Base-by-base conservation (phyloP, 805 yeast species). In the Zygoascus ofunaensis region DNA sequence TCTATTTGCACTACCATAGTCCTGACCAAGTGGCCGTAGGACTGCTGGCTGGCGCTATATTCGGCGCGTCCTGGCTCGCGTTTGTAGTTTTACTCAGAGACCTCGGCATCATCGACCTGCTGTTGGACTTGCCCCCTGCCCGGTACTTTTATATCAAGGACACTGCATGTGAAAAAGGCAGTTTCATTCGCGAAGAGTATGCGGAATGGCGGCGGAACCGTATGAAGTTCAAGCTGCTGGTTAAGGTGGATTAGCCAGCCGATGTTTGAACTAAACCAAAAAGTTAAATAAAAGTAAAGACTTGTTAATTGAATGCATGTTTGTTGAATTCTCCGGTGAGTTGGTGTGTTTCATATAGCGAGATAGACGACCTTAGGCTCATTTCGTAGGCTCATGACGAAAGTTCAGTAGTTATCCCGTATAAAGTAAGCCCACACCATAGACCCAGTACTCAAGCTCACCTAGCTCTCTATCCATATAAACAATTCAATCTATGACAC, bases 1-100 rank as follows among this genome's bases (percentile, higher is more conserved):
- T 84, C 23, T 82, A 86, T 57, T 66, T 92, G 43, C 70, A 74
- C 47, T 90, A 92, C 58, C 98, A 90, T 63, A 73, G 84, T 18
- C 43, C 65, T 15, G 66, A 66, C 19, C 98, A 92, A 62, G 92
- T 89, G 1, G 37, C 72, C 8, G 82, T 82, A 4, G 98, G 98
- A 0, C 62, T 73, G 2, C 49, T 71, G 5, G 60, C 82, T 4
- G 97, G 98, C 0, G 53, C 66, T 0, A 54, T 73, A 0, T 55
- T 78, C 5, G 95, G 92, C 0, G 52, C 75, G 4, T 48, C 60
- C 0, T 87, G 81, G 66, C 83, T 76, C 55, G 48, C 72, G 3
- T 58, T 71, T 1, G 72, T 75, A 3, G 65, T 76, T 0, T 46
- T 80, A 4, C 62, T 76, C 4, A 71, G 96, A 49, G 84, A 79